Conservation (phyloP, 176 grass and related monocot species). For the Bolboschoenus planiculmis region DNA sequence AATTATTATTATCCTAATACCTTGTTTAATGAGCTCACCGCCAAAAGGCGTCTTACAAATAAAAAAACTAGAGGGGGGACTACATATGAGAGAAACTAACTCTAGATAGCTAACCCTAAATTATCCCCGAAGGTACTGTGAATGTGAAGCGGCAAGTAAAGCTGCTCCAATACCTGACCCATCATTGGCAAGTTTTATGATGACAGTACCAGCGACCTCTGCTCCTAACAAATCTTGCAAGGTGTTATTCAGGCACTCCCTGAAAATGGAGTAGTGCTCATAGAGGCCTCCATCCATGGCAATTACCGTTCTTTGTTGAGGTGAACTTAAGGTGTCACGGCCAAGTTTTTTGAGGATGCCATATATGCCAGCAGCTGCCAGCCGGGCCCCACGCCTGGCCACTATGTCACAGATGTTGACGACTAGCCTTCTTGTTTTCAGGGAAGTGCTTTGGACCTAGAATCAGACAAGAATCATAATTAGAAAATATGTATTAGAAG, state of each 20-base stretch:
- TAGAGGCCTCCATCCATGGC: constrained; percentile 49
- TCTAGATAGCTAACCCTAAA: not conserved
- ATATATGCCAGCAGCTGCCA: constrained; percentile 46
- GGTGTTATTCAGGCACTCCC: constrained; percentile 36
- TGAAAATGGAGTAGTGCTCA: constrained; percentile 40
- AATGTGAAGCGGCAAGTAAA: constrained; percentile 8
- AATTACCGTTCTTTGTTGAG: constrained; percentile 43
- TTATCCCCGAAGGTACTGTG: constrained; percentile 16
- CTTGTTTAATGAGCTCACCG: not conserved
- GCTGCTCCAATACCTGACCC: constrained; percentile 73
- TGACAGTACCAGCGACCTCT: constrained; percentile 22
- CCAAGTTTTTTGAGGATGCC: constrained; percentile 60
- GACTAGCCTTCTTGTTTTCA: constrained; percentile 42
- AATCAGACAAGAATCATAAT: constrained; percentile 5
- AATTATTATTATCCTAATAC: not conserved
- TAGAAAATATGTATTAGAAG: not conserved
- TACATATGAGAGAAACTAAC: not conserved
- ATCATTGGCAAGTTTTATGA: constrained; percentile 61
- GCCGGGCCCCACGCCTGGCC: constrained; percentile 41
- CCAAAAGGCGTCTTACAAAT: not conserved
- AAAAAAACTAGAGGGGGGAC: not conserved
- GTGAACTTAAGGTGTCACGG: constrained; percentile 9
- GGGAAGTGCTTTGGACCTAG: constrained; percentile 46
- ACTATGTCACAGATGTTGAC: constrained; percentile 33
- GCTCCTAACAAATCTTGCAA: constrained; percentile 40